phyloP scores from a whole-genome alignment of 2,329 filamentous ascomycete genomes.

The Coniochaeta sp. region DNA sequence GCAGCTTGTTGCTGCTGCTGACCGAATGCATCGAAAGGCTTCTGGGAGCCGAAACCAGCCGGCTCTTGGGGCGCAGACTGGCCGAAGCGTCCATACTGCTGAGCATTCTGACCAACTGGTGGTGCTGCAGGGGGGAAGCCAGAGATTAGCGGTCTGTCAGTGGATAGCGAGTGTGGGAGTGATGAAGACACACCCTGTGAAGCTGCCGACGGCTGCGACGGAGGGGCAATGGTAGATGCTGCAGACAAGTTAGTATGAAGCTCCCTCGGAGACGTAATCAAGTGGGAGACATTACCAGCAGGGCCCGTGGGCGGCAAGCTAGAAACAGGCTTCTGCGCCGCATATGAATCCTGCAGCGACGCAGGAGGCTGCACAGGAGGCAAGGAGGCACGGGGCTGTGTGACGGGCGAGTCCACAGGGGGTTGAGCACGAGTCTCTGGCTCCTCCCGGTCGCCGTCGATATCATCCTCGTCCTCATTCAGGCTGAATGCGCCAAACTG shows the following conservation, averaged over 20 bases:
- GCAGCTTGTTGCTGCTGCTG: slow-evolving; percentile 59
- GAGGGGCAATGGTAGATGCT: slow-evolving; percentile 20
- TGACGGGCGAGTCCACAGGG: slow-evolving; percentile 83
- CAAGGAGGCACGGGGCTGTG: slow-evolving; percentile 77
- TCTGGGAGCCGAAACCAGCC: slow-evolving; percentile 54
- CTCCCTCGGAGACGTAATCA: neutral
- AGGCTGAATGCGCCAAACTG: slow-evolving; percentile 95
- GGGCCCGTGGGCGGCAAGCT: slow-evolving; percentile 35
- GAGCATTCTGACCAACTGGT: slow-evolving; percentile 49
- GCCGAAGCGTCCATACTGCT: slow-evolving; percentile 65
- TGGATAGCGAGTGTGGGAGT: slow-evolving; percentile 14
- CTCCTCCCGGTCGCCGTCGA: slow-evolving; percentile 92
- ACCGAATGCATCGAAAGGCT: slow-evolving; percentile 80
- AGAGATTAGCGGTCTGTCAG: slow-evolving; percentile 24
- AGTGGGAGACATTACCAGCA: slow-evolving; percentile 21
- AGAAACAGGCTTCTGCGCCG: slow-evolving; percentile 47
- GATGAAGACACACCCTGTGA: slow-evolving; percentile 26
- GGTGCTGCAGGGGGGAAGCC: slow-evolving; percentile 40
- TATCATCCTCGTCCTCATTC: slow-evolving; percentile 69
- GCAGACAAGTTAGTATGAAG: slow-evolving; percentile 13
- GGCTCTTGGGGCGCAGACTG: slow-evolving; percentile 56
- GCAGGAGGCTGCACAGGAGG: slow-evolving; percentile 59
- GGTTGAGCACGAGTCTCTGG: slow-evolving; percentile 90
- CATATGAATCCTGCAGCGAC: slow-evolving; percentile 47
- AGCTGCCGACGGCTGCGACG: slow-evolving; percentile 24